phyloP scores from a whole-genome alignment of 768 basidiomycete species.

The Tephrocybe sp. region DNA sequence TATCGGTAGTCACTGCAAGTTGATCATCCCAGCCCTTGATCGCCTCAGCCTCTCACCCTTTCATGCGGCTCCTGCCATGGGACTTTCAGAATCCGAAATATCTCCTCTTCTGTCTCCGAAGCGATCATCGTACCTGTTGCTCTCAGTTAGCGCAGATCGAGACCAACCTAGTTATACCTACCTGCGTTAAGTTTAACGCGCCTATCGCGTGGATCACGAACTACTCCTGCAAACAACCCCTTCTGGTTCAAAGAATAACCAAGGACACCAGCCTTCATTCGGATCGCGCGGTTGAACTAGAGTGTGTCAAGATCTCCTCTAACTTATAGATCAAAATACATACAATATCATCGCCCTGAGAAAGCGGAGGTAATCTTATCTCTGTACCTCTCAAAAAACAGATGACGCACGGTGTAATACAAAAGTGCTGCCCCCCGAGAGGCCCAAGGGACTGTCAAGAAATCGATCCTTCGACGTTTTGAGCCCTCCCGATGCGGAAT shows the following conservation, averaged over 20 bases:
- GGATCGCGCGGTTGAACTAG: slow-evolving; percentile 93
- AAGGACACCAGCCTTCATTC: slow-evolving; percentile 77
- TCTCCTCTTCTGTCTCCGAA: slow-evolving; percentile 84
- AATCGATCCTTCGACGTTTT: slow-evolving; percentile 77
- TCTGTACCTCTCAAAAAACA: background rate
- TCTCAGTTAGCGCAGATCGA: background rate
- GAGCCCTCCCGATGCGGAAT: slow-evolving; percentile 42
- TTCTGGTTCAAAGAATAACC: slow-evolving; percentile 89
- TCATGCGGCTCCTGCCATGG: slow-evolving; percentile 86
- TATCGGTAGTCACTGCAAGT: no score
- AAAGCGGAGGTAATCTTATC: background rate
- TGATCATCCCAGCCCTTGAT: background rate
- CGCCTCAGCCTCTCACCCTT: slow-evolving; percentile 47
- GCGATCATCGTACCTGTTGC: slow-evolving; percentile 65
- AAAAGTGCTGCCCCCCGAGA: slow-evolving; percentile 81
- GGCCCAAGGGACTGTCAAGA: slow-evolving; percentile 78
- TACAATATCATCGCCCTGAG: slow-evolving; percentile 87
- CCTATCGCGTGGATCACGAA: slow-evolving; percentile 66
- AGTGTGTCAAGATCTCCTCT: no score
- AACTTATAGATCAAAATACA: no score
- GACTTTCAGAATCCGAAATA: slow-evolving; percentile 74
- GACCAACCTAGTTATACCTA: slow-evolving; percentile 23
- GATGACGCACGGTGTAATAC: slow-evolving; percentile 78
- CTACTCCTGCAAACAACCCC: slow-evolving; percentile 72
- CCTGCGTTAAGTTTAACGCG: slow-evolving; percentile 63